phyloP scores from a whole-genome alignment of 768 basidiomycete species.

The Kwoniella sp. region DNA sequence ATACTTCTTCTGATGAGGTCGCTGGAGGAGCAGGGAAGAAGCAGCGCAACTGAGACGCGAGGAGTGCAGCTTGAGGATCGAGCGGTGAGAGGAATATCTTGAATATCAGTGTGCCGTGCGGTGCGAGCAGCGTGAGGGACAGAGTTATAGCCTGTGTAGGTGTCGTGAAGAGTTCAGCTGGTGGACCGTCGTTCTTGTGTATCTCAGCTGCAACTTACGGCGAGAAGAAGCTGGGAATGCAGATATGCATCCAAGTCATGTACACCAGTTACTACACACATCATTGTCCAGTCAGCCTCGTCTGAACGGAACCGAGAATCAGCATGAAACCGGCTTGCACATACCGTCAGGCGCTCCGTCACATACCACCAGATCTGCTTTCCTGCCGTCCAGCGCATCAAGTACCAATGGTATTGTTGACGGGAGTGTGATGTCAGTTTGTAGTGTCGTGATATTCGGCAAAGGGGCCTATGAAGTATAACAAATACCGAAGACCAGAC shows the following conservation, averaged over 20 bases:
- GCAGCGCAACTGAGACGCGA: conserved; percentile 56
- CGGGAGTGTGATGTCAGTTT: conserved; percentile 59
- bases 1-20: neutral
- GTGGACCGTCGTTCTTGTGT: neutral
- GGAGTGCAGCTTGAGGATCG: conserved; percentile 53
- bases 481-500: neutral
- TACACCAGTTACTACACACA: conserved; percentile 57
- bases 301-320: neutral
- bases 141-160: conserved; percentile 56
- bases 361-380: conserved; percentile 59
- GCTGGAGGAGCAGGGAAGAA: conserved; percentile 54
- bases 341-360: conserved; percentile 60
- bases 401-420: conserved; percentile 57
- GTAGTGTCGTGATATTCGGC: conserved; percentile 56
- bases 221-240: conserved; percentile 58
- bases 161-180: neutral
- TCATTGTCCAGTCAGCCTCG: conserved; percentile 1
- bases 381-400: conserved; percentile 55
- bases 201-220: conserved; percentile 50
- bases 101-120: conserved; percentile 58
- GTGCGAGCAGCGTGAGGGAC: conserved; percentile 57
- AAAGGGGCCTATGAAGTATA: conserved; percentile 55
- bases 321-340: neutral
- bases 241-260: conserved; percentile 60
- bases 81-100: conserved; percentile 58